Percentiles rank a stretch among this genome's conserved stretches.
phyloP scores from a whole-genome alignment of 441 rosid genomes.

The Pelargonium australe region DNA sequence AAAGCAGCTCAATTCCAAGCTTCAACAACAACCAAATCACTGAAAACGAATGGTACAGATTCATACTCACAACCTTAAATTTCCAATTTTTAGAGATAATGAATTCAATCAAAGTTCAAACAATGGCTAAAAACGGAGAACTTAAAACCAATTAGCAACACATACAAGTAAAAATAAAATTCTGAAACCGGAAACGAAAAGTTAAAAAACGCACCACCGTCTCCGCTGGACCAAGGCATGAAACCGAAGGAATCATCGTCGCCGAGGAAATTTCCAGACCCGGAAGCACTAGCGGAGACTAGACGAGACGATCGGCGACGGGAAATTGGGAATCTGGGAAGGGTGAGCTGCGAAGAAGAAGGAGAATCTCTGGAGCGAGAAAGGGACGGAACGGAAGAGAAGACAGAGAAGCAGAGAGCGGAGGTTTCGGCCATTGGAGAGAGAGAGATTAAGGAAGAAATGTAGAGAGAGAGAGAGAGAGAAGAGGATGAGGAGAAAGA shows the following conservation, averaged over 20 bases:
- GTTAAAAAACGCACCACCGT: conserved; percentile 36
- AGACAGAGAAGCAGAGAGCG: conserved; percentile 33
- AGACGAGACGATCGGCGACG: conserved; percentile 34
- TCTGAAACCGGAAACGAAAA: neutral
- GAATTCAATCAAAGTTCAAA: too few species aligned
- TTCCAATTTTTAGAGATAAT: too few species aligned
- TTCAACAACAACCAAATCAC: too few species aligned
- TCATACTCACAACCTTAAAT: too few species aligned
- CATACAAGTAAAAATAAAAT: neutral
- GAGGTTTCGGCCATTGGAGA: conserved; percentile 52
- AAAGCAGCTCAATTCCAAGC: too few species aligned
- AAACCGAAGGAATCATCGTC: conserved; percentile 47
- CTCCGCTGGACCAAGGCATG: conserved; percentile 67
- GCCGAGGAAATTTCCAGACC: conserved; percentile 40
- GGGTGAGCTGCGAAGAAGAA: conserved; percentile 17
- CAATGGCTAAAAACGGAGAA: too few species aligned
- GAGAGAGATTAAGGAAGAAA: neutral
- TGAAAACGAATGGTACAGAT: too few species aligned
- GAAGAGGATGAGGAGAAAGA: neutral
- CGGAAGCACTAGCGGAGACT: conserved; percentile 45
- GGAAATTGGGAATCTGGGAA: conserved; percentile 26
- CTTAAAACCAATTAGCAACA: too few species aligned
- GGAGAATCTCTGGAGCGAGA: conserved; percentile 27
- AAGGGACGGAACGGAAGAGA: conserved; percentile 38
- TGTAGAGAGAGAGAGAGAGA: neutral